Conservation (phyloP, 257 asterid species). For the Hygrophila difformis region DNA sequence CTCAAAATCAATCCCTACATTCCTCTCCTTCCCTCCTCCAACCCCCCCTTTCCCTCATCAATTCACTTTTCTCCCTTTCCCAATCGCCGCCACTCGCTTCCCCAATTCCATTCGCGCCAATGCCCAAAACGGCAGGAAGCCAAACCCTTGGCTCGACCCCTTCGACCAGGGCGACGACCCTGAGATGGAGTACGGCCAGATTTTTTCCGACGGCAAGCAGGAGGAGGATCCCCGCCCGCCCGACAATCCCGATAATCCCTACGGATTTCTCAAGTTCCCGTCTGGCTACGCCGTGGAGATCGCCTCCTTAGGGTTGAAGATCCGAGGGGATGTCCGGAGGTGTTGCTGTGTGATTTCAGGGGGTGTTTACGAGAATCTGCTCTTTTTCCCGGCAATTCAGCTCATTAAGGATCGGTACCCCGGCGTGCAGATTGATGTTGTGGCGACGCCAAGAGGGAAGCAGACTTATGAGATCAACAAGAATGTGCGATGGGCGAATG, state of each 20-base stretch:
- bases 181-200: conserved; percentile 57
- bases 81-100: conserved; percentile 8
- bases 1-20: conserved; percentile 35
- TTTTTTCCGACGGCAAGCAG: conserved; percentile 66
- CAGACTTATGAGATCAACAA: conserved; percentile 71
- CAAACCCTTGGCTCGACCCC: conserved; percentile 78
- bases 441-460: conserved; percentile 63
- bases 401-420: conserved; percentile 79
- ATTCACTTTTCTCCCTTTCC: conserved; percentile 22
- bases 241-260: conserved; percentile 62
- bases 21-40: conserved; percentile 28
- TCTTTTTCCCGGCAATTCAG: conserved; percentile 79
- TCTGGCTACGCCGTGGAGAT: conserved; percentile 61
- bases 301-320: conserved; percentile 62
- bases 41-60: conserved; percentile 25
- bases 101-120: conserved; percentile 21
- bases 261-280: conserved; percentile 82
- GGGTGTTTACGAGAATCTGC: conserved; percentile 73
- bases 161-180: conserved; percentile 78
- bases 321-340: conserved; percentile 79
- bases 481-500: conserved; percentile 78
- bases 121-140: conserved; percentile 55
- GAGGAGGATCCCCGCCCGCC: conserved; percentile 83
- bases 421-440: conserved; percentile 64
- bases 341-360: conserved; percentile 77